Evolutionary conservation across 1,284 basidiomycete genomes (phyloP), one percentile per base, ranked within the genome.

Genomic region (Ganoderma sinense): DNA sequence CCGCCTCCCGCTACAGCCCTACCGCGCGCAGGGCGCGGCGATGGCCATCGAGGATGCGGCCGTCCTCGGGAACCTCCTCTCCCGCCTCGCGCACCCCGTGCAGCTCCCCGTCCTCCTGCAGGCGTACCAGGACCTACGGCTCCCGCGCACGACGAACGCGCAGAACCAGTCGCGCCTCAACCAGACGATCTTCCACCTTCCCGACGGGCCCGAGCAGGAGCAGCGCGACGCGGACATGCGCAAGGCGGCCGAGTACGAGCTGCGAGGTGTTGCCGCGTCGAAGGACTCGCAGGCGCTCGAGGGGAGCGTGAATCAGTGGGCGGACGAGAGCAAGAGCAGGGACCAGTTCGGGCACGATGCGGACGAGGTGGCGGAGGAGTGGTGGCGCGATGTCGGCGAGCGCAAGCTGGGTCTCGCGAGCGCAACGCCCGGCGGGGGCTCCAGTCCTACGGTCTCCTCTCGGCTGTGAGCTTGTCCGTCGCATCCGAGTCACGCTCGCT

Each of bases 41-140:
- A n/a, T n/a, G n/a, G n/a, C n/a, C n/a, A 82, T 92, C 64, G 90
- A 92, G 79, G 91, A 92, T 68, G 89, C 86, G 0, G 88, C 87
- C 0, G 87, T 90, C 1, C 81, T 91, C 33, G 91, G 89, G 0
- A 85, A 84, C 64, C 83, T 91, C 18, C 84, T 91, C 72, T 86
- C 87, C 1, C 84, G 80, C 31, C 75, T 91, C 36, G 80, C 82
- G 0, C 75, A 80, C 39, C 77, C 72, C n/a, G 66, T 77, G 0
- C 87, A 90, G 71, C 80, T 91, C 7, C 72, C 76, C 0, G 75
- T 81, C 1, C 80, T 90, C 10, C 80, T 91, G 1, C 79, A 82
- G 10, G 88, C 87, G 0, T 91, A 90, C 72, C 80, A 90, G 70
- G 78, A 78, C 3, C 82, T 91, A 26, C 85, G 89, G 3, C 73